A percentile compares a stretch with the other conserved stretches of the same genome.
These are phyloP conservation scores for Trichophyton simii DNA, from an alignment of 2,329 filamentous ascomycete genomes.

Conservation along the genomic window DNA sequence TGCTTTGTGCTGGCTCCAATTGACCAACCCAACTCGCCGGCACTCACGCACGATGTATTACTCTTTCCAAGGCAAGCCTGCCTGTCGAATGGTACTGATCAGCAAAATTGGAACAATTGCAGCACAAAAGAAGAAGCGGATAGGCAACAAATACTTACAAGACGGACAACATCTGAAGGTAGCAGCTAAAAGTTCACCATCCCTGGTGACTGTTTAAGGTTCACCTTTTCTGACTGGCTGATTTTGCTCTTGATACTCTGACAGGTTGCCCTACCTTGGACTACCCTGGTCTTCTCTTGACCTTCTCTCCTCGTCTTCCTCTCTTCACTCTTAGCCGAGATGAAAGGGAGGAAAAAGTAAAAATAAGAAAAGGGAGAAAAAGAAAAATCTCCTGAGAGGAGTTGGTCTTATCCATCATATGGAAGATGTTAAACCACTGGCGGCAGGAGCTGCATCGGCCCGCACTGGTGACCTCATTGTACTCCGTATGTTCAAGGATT, in stretches of 20 bases:
- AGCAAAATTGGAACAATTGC: neutral
- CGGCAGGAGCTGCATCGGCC: neutral
- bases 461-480: neutral
- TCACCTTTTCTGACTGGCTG: neutral
- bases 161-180: neutral
- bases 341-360: neutral
- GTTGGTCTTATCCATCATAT: neutral
- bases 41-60: slow-evolving; percentile 1
- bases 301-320: neutral
- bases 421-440: neutral
- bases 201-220: neutral
- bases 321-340: neutral
- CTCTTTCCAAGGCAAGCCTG: neutral
- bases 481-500: neutral
- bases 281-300: neutral
- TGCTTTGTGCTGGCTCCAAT: slow-evolving; percentile 12
- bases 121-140: neutral
- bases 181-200: no score
- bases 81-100: neutral
- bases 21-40: slow-evolving; percentile 7
- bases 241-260: neutral
- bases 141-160: neutral
- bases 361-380: neutral
- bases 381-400: neutral
- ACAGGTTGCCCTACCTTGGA: neutral